Percentiles rank a stretch among this genome's conserved stretches.
Conservation (phyloP, 352 stramenopile species). For the Thalassiosira oceanica region DNA sequence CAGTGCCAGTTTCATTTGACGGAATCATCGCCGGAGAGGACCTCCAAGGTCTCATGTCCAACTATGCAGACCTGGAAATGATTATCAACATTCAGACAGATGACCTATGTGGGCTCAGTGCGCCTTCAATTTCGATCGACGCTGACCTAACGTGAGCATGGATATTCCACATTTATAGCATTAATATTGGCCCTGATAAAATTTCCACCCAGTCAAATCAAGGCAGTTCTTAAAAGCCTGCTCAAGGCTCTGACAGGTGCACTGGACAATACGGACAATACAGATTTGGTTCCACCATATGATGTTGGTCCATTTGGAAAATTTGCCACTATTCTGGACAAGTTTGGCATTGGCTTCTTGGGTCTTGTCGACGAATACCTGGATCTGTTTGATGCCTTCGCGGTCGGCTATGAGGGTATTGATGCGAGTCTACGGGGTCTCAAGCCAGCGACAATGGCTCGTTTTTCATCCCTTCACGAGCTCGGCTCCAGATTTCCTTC, state of each 20-base stretch:
- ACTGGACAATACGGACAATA: no score
- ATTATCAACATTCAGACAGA: no score
- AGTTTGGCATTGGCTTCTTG: not conserved
- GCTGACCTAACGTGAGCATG: constrained; percentile 5
- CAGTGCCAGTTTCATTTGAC: no score
- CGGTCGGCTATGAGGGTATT: no score
- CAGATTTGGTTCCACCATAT: not conserved
- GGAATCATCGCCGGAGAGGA: no score
- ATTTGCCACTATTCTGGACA: not conserved
- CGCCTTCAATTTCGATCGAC: constrained; percentile 1
- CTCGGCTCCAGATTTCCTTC: constrained; percentile 4
- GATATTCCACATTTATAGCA: no score
- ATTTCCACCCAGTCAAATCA: no score
- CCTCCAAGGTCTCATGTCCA: no score
- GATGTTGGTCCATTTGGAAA: constrained; percentile 3
- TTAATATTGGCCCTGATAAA: no score
- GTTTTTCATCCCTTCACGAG: constrained; percentile 4
- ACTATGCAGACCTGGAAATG: no score
- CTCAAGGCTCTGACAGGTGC: constrained; percentile 2
- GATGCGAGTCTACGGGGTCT: no score
- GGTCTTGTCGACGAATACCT: constrained; percentile 7
- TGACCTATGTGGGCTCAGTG: not conserved
- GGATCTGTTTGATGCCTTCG: not conserved
- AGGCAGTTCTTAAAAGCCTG: no score
- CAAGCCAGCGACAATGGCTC: not conserved